These are phyloP conservation scores for Ehretia macrophylla DNA, from an alignment of 257 asterid genomes.

Conservation along the genomic window DNA sequence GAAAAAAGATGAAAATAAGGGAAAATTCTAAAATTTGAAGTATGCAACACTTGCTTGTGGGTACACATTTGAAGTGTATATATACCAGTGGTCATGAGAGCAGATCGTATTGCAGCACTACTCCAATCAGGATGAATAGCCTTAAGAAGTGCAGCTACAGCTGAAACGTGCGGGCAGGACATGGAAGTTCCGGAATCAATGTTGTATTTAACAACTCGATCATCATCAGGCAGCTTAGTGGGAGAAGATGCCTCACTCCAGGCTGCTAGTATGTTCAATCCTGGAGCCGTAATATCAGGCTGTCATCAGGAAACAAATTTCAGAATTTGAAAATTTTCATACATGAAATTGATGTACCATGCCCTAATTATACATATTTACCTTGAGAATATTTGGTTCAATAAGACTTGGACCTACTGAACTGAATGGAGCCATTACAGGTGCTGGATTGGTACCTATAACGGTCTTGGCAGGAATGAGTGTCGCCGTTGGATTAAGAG, in stretches of 20 bases:
- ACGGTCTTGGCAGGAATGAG: conserved; percentile 22
- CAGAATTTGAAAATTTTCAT: neutral
- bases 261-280: conserved; percentile 38
- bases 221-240: conserved; percentile 10
- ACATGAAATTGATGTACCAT: too few relatives aligned
- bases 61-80: neutral
- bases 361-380: too few relatives aligned
- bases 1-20: neutral
- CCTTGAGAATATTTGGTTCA: conserved; percentile 46
- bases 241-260: conserved; percentile 41
- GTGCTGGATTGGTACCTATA: conserved; percentile 29
- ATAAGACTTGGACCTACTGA: conserved; percentile 30
- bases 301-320: conserved; percentile 4
- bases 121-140: conserved; percentile 55
- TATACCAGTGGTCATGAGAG: conserved; percentile 41
- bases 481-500: conserved; percentile 19
- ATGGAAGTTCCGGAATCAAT: conserved; percentile 43
- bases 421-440: conserved; percentile 37
- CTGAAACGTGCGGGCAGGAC: conserved; percentile 56
- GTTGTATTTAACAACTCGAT: conserved; percentile 26
- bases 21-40: too few relatives aligned
- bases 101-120: conserved; percentile 50
- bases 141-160: conserved; percentile 34
- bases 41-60: too few relatives aligned
- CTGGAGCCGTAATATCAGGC: conserved; percentile 48